phyloP scores from a whole-genome alignment of 768 basidiomycete species.

The Boletus barrowsii region DNA sequence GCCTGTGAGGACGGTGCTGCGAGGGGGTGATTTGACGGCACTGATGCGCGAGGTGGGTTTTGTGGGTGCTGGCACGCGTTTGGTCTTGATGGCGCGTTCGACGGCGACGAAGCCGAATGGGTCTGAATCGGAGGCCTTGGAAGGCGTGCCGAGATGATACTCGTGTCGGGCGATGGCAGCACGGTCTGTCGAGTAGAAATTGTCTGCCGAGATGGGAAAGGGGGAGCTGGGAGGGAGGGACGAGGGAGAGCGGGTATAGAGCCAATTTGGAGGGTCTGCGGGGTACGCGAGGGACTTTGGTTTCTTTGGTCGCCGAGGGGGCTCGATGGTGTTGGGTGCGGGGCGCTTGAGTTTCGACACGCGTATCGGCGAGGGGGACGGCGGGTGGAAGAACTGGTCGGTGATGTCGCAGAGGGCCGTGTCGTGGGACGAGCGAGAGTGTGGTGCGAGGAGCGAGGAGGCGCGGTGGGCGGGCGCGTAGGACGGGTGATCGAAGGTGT shows the following conservation, averaged over 20 bases:
- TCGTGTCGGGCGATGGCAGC: conserved; percentile 12
- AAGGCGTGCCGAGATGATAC: conserved; percentile 22
- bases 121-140: conserved; percentile 38
- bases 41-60: conserved; percentile 10
- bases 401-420: conserved; percentile 31
- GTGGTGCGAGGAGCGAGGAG: conserved; percentile 15
- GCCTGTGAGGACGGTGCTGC: conserved; percentile 15
- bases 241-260: conserved; percentile 24
- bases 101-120: conserved; percentile 59
- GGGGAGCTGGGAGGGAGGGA: conserved; percentile 36
- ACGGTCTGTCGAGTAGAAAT: neutral
- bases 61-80: conserved; percentile 27
- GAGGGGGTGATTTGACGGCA: conserved; percentile 18
- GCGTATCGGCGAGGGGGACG: conserved; percentile 30
- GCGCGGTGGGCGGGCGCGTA: neutral
- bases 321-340: conserved; percentile 16
- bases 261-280: conserved; percentile 32
- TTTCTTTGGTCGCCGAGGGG: conserved; percentile 32
- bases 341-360: conserved; percentile 20
- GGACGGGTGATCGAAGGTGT: conserved; percentile 4
- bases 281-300: conserved; percentile 30
- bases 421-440: conserved; percentile 18
- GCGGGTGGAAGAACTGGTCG: conserved; percentile 34
- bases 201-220: conserved; percentile 17
- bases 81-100: conserved; percentile 47